Percentiles rank a stretch among this genome's conserved stretches.
Evolutionary conservation across 768 basidiomycete genomes (phyloP).

Genomic region (Macrocybe gigantea): DNA sequence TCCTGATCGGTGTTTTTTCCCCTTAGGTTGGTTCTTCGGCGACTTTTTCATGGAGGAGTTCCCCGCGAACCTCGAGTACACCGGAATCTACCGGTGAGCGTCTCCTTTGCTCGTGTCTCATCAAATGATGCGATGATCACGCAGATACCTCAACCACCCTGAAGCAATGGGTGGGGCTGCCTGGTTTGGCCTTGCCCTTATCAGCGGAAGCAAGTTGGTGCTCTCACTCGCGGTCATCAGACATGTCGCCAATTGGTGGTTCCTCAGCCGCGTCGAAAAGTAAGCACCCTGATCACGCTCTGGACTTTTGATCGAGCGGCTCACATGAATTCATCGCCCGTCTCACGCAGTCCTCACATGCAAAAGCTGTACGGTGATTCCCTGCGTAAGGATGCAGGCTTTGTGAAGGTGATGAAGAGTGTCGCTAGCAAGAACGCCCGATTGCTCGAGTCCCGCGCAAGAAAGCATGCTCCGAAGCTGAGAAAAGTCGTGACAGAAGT

Average conservation of each 20-base stretch:
- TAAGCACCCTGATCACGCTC: conserved; percentile 28
- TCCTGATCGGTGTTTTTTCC: background rate
- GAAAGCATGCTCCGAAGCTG: conserved; percentile 79
- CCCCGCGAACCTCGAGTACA: conserved; percentile 86
- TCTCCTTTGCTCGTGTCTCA: background rate
- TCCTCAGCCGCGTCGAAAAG: conserved; percentile 89
- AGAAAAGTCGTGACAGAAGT: conserved; percentile 80
- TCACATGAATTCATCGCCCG: background rate
- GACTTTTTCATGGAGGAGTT: conserved; percentile 96
- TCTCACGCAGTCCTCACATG: conserved; percentile 85
- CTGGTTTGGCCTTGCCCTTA: conserved; percentile 88
- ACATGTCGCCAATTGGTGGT: conserved; percentile 93
- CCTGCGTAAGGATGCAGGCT: conserved; percentile 91
- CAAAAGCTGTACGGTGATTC: conserved; percentile 90
- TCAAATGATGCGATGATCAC: background rate
- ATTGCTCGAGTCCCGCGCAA: conserved; percentile 68
- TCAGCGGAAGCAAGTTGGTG: conserved; percentile 92
- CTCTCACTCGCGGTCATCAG: conserved; percentile 78
- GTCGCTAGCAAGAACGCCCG: conserved; percentile 82
- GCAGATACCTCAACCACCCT: conserved; percentile 88
- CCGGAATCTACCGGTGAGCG: conserved; percentile 87
- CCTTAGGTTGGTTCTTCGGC: conserved; percentile 93
- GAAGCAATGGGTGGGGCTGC: conserved; percentile 95
- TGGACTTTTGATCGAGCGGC: background rate
- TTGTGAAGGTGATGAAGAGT: conserved; percentile 96